Evolutionary conservation across 345 rosid genomes (phyloP).

Genomic region (Salix viminalis): DNA sequence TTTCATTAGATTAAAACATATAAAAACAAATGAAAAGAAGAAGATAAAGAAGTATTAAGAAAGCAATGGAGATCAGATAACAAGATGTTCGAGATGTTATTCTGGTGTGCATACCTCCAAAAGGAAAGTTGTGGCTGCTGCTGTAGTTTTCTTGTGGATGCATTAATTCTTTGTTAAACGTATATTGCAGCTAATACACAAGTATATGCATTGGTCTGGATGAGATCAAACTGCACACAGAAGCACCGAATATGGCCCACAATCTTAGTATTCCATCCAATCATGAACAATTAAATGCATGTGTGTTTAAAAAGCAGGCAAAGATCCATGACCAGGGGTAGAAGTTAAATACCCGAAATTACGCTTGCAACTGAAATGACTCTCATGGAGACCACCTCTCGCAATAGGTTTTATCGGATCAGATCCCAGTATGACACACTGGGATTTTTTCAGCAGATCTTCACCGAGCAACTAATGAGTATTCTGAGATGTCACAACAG

Average conservation of each 20-base stretch:
- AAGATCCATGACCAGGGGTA: not conserved
- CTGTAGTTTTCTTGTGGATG: not conserved
- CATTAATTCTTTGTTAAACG: not conserved
- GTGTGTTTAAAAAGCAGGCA: no score
- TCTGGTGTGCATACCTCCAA: constrained; percentile 3
- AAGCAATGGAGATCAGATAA: no score
- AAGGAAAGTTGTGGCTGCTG: not conserved
- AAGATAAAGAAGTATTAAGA: no score
- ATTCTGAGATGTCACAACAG: not conserved
- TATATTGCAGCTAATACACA: constrained; percentile 3
- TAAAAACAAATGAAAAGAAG: no score
- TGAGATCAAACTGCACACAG: not conserved
- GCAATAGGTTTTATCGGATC: no score
- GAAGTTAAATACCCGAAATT: not conserved
- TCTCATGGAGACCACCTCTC: not conserved
- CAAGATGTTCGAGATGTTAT: not conserved
- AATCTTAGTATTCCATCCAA: not conserved
- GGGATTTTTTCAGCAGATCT: not conserved
- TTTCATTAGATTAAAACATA: no score
- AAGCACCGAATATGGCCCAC: not conserved
- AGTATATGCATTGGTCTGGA: not conserved
- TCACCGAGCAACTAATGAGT: not conserved
- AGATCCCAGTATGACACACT: not conserved
- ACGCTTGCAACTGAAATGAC: not conserved
- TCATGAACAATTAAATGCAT: not conserved